Conservation (phyloP, 2,329 filamentous ascomycete species). For the Corynespora cassiicola region DNA sequence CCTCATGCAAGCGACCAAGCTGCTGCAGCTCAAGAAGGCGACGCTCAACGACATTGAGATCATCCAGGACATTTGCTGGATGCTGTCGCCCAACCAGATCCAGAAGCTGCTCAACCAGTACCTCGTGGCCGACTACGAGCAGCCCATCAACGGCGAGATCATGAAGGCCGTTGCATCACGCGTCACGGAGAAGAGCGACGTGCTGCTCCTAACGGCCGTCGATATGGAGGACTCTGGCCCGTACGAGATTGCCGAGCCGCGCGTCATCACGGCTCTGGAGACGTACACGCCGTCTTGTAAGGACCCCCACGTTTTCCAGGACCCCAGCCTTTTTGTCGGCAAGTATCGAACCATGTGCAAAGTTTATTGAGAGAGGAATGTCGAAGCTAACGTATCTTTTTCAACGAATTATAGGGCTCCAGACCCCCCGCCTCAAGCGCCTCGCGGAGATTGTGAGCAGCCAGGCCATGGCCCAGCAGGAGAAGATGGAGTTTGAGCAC, state of each 20-base stretch:
- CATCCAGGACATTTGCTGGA: constrained; percentile 99
- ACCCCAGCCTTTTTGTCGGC: too few relatives aligned
- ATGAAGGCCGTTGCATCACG: constrained; percentile 99
- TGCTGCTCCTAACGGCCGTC: constrained; percentile 88
- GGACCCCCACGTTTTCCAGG: constrained; percentile 33
- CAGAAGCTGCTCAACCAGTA: constrained; percentile 99
- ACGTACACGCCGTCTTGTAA: constrained; percentile 98
- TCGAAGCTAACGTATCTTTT: too few relatives aligned
- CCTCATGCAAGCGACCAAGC: constrained; percentile 99
- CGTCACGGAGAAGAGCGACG: constrained; percentile 98
- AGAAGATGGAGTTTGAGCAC: constrained; percentile 71
- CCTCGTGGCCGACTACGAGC: constrained; percentile 97
- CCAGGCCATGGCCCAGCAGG: constrained; percentile 94
- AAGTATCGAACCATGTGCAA: too few relatives aligned
- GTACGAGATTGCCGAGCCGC: constrained; percentile 96
- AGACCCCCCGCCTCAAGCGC: constrained; percentile 93
- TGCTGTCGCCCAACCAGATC: constrained; percentile 98
- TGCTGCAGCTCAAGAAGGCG: constrained; percentile 97
- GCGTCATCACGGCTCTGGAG: constrained; percentile 93
- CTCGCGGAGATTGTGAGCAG: constrained; percentile 98
- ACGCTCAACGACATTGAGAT: constrained; percentile 99
- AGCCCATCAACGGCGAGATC: constrained; percentile 98
- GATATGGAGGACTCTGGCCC: constrained; percentile 99
- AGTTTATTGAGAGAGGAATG: neutral
- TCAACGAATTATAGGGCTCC: constrained; percentile 71